Conservation (phyloP, 2,329 filamentous ascomycete species). For the Trichophyton mentagrophytes region DNA sequence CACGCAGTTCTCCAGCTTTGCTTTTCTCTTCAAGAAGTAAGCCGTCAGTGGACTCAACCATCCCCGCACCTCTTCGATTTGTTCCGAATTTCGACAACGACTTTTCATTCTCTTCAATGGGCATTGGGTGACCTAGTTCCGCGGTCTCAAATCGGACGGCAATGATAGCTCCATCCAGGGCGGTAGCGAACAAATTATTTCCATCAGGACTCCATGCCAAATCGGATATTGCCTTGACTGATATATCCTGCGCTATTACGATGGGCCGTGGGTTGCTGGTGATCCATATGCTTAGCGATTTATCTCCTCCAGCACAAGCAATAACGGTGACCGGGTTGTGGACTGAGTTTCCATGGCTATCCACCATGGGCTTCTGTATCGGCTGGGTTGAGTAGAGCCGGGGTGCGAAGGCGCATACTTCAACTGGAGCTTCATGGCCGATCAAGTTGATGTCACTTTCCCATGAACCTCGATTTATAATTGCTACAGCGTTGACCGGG, state of each 20-base stretch:
- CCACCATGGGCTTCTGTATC: slow-evolving; percentile 35
- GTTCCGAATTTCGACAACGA: slow-evolving; percentile 85
- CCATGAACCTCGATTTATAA: slow-evolving; percentile 84
- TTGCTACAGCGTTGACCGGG: slow-evolving; percentile 91
- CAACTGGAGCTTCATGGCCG: slow-evolving; percentile 89
- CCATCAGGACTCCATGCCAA: slow-evolving; percentile 90
- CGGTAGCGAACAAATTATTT: slow-evolving; percentile 70
- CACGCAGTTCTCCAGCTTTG: slow-evolving; percentile 78
- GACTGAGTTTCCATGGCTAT: slow-evolving; percentile 28
- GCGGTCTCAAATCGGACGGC: slow-evolving; percentile 69
- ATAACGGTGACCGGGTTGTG: slow-evolving; percentile 70
- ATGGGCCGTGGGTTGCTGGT: slow-evolving; percentile 87
- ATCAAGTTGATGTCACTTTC: slow-evolving; percentile 95
- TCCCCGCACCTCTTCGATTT: slow-evolving; percentile 74
- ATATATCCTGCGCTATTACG: slow-evolving; percentile 77
- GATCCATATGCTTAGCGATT: slow-evolving; percentile 93
- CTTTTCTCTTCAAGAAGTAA: slow-evolving; percentile 79
- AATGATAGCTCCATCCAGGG: slow-evolving; percentile 79
- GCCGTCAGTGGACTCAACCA: slow-evolving; percentile 84
- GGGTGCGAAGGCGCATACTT: slow-evolving; percentile 95
- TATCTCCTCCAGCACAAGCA: slow-evolving; percentile 91
- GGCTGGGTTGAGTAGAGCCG: slow-evolving; percentile 69
- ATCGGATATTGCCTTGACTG: slow-evolving; percentile 85
- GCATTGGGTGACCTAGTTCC: slow-evolving; percentile 80
- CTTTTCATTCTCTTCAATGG: slow-evolving; percentile 79